phyloP scores from a whole-genome alignment of 352 stramenopile species.

The Pythium aquatile region DNA sequence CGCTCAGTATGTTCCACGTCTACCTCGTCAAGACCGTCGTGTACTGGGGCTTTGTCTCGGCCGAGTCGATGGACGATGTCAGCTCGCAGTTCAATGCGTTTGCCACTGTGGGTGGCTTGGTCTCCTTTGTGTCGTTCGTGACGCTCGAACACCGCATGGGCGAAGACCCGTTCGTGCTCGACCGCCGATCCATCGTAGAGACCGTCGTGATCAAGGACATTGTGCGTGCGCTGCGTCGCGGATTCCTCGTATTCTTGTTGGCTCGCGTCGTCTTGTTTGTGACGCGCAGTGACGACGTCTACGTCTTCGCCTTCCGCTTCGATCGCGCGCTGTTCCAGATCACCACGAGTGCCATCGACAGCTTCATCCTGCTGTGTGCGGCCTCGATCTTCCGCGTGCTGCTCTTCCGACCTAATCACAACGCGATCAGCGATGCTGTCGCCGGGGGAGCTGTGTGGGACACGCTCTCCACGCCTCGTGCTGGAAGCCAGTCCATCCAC shows the following conservation, averaged over 20 bases:
- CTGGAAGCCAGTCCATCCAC: constrained; percentile 14
- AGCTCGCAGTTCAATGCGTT: constrained; percentile 26
- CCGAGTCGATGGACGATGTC: constrained; percentile 11
- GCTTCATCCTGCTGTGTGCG: constrained; percentile 25
- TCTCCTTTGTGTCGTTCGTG: constrained; percentile 31
- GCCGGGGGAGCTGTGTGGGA: constrained; percentile 21
- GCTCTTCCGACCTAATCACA: constrained; percentile 29
- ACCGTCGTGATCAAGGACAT: constrained; percentile 22
- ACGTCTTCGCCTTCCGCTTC: constrained; percentile 25
- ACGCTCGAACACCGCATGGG: constrained; percentile 22
- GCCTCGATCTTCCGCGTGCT: constrained; percentile 33
- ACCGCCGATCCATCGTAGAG: constrained; percentile 31
- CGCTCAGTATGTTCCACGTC: constrained; percentile 28
- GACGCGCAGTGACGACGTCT: constrained; percentile 26
- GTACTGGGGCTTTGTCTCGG: constrained; percentile 16
- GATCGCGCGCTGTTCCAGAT: constrained; percentile 30
- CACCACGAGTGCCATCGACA: constrained; percentile 27
- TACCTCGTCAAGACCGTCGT: constrained; percentile 27
- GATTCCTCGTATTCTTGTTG: constrained; percentile 23
- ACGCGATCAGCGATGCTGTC: constrained; percentile 18
- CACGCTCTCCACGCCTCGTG: constrained; percentile 16
- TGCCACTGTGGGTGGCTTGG: constrained; percentile 17
- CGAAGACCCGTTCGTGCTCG: constrained; percentile 31
- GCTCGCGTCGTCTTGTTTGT: constrained; percentile 24
- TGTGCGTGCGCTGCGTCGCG: constrained; percentile 25